Evolutionary conservation across 176 grass and related monocot species (phyloP).

Genomic region (Sorghum bicolor): DNA sequence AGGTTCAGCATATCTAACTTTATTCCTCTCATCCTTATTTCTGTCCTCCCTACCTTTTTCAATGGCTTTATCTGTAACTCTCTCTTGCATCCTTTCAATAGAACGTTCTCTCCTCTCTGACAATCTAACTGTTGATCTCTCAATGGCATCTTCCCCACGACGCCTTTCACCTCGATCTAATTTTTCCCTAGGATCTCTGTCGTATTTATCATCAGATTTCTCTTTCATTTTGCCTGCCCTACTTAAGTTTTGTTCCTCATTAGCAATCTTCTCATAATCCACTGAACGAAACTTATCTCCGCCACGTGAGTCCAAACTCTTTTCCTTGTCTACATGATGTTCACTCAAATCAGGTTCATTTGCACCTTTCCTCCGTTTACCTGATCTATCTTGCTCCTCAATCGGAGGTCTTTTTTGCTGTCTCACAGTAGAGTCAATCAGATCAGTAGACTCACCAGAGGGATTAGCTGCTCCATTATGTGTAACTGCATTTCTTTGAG

Average conservation of each 20-base stretch:
- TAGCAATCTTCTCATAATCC: conserved; percentile 62
- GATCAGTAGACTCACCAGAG: conserved; percentile 39
- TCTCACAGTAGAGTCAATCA: conserved; percentile 49
- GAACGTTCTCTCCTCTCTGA: conserved; percentile 75
- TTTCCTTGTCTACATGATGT: conserved; percentile 52
- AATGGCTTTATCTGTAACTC: conserved; percentile 57
- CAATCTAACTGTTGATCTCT: conserved; percentile 66
- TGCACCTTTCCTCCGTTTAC: conserved; percentile 85
- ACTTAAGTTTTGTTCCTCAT: conserved; percentile 54
- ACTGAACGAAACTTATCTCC: conserved; percentile 47
- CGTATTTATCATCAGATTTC: conserved; percentile 64
- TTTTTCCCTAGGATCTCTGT: conserved; percentile 71
- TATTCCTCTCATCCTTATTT: conserved; percentile 84
- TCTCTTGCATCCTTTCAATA: conserved; percentile 72
- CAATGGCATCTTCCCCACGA: conserved; percentile 59
- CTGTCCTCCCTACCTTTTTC: conserved; percentile 86
- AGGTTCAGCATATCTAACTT: conserved; percentile 56
- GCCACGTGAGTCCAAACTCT: conserved; percentile 30
- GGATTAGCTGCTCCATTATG: conserved; percentile 37
- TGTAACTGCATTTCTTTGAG: conserved; percentile 41
- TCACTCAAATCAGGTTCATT: conserved; percentile 50
- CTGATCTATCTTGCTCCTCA: conserved; percentile 74
- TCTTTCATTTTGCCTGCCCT: conserved; percentile 54
- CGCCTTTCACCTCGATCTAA: conserved; percentile 53
- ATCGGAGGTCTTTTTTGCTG: conserved; percentile 59